These are phyloP conservation scores for Marchantia paleacea DNA, from an alignment of 225 moss, liverwort and hornwort genomes.

Conservation along the genomic window DNA sequence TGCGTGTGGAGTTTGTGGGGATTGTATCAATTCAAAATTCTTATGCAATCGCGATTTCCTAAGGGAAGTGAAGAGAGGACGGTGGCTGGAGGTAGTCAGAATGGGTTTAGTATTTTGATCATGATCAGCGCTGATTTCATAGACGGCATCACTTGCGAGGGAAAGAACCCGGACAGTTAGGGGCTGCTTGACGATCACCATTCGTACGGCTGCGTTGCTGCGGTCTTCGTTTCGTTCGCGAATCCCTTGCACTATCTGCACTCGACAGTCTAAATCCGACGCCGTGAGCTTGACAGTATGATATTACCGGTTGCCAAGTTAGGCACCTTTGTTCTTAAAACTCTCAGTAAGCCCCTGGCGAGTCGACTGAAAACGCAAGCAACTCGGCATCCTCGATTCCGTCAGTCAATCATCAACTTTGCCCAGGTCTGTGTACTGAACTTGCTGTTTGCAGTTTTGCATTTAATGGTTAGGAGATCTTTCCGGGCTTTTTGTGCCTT, in stretches of 20 bases:
- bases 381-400: slow-evolving; percentile 72
- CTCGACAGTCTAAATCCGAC: not conserved
- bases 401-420: slow-evolving; percentile 71
- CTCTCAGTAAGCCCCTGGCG: slow-evolving; percentile 92
- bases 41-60: not conserved
- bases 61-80: not conserved
- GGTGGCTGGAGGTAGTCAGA: not conserved
- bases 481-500: not conserved
- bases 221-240: not conserved
- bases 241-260: not conserved
- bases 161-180: not conserved
- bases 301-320: slow-evolving; percentile 90
- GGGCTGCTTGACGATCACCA: not conserved
- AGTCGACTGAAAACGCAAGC: slow-evolving; percentile 75
- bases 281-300: slow-evolving; percentile 35
- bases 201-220: not conserved
- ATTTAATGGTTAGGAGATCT: too few relatives aligned
- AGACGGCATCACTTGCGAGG: not conserved
- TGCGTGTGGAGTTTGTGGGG: not conserved
- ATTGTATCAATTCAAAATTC: not conserved
- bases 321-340: slow-evolving; percentile 86
- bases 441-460: too few relatives aligned
- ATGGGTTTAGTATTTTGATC: not conserved
- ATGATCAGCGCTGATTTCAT: not conserved
- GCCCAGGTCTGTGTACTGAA: slow-evolving; percentile 60